Conservation (phyloP, 2,329 filamentous ascomycete genomes). For the Cordyceps tenuipes region DNA sequence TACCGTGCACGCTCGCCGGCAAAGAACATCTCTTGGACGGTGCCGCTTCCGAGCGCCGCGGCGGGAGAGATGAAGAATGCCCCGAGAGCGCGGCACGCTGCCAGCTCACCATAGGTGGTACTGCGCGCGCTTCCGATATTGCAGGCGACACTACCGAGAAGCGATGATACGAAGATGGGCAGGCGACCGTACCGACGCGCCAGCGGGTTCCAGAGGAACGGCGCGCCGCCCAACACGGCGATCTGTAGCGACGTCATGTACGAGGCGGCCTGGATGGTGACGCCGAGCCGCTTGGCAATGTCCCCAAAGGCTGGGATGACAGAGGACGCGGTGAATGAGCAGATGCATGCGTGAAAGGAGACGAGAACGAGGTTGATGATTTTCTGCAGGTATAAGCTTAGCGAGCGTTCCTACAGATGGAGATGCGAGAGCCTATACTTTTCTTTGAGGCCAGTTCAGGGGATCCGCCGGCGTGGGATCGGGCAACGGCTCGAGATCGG, state of each 20-base stretch:
- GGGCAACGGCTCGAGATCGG: neutral
- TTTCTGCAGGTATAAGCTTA: neutral
- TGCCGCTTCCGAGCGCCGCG: constrained; percentile 2
- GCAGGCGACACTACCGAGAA: neutral
- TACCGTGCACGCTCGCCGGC: neutral
- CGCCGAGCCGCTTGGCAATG: neutral
- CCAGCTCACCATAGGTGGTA: neutral
- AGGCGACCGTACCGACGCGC: neutral
- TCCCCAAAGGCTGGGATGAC: constrained; percentile 3
- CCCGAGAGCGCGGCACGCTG: neutral
- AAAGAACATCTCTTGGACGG: constrained; percentile 6
- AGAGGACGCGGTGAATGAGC: constrained; percentile 4
- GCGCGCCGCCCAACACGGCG: neutral
- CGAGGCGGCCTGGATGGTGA: constrained; percentile 1
- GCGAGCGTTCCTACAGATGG: neutral
- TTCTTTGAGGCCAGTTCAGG: constrained; percentile 3
- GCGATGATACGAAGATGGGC: neutral
- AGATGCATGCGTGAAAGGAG: neutral
- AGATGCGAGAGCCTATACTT: neutral
- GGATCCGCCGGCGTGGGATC: constrained; percentile 5
- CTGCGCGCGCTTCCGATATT: neutral
- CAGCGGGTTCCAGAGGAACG: neutral
- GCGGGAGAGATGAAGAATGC: constrained; percentile 6
- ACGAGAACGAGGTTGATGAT: constrained; percentile 1
- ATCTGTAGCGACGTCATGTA: constrained; percentile 6